Evolutionary conservation across 352 stramenopile species (phyloP), one percentile per base, ranked within the genome.

Genomic region (Saprolegnia diclina): DNA sequence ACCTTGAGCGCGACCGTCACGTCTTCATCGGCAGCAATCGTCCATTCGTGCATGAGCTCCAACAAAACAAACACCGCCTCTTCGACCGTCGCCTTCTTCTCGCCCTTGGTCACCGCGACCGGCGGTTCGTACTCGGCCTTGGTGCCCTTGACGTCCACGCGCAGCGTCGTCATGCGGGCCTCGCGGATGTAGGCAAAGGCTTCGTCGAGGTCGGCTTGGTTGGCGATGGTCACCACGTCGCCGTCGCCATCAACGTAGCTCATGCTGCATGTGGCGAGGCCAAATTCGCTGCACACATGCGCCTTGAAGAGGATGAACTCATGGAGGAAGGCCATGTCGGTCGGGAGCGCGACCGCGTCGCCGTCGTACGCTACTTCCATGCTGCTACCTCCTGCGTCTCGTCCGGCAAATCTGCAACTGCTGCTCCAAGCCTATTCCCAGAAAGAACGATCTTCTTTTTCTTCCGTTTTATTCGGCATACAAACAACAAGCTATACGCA

Each of bases 241-340:
- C 79, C 79, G 53, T 87, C 81, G 55, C 74, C 81, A 72, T 89
- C 81, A 56, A 73, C 75, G 67, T 89, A 89, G 53, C 76, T 77
- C 16, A 86, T 62, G 26, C 72, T 52, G 54, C 71, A 82, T 45
- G 35, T 37, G 40, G 64, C 56, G 29, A 69, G 50, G 9, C 38
- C 63, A 24, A 52, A 69, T 16, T 59, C 48, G 9, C 13, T 24
- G 40, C 63, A 69, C 37, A 48, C n/a, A 21, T 63, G 29, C 5
- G 44, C 50, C 53, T 69, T 69, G n/a, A 61, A 54, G 35, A 50
- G 19, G 19, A 29, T 52, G 50, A 42, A 52, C 18, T 61, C 37
- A 6, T 16, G 48, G 40, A 21, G 24, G 32, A 64, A 44, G 19
- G 45, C 32, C n/a, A 59, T 45, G n/a, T 46, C 26, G 13, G 19